These are phyloP conservation scores for Botrytis tulipae DNA, from an alignment of 2,329 filamentous ascomycete genomes.

Conservation along the genomic window DNA sequence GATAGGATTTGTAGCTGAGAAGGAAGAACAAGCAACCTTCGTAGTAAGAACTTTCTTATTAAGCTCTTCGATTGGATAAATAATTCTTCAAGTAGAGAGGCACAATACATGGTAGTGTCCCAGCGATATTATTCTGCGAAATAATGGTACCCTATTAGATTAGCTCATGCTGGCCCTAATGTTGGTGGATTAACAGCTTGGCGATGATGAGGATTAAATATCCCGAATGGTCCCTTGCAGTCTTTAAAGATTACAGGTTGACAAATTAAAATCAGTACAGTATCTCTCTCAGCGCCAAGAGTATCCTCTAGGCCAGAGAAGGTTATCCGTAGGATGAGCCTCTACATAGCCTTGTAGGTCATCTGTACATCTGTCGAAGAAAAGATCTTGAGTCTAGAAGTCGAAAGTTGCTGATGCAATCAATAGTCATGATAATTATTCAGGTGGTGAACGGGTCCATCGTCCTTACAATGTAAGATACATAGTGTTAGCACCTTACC, in stretches of 20 bases:
- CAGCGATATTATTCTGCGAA: background rate
- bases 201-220: background rate
- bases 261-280: background rate
- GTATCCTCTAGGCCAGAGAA: background rate
- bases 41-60: background rate
- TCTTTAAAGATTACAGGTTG: background rate
- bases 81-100: background rate
- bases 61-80: background rate
- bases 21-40: background rate
- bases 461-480: background rate
- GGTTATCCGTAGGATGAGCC: background rate
- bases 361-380: background rate
- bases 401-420: background rate
- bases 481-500: background rate
- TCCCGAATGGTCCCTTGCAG: background rate
- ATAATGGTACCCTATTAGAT: slow-evolving; percentile 1
- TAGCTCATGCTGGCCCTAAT: slow-evolving; percentile 1
- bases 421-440: background rate
- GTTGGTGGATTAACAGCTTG: background rate
- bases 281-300: background rate
- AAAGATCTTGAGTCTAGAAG: background rate
- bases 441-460: background rate
- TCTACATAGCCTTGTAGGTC: background rate
- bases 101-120: background rate
- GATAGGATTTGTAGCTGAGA: background rate